Evolutionary conservation across 495 filamentous ascomycete species (phyloP), one percentile per base, ranked within the genome.

Genomic region (Gamarada debralockiae): DNA sequence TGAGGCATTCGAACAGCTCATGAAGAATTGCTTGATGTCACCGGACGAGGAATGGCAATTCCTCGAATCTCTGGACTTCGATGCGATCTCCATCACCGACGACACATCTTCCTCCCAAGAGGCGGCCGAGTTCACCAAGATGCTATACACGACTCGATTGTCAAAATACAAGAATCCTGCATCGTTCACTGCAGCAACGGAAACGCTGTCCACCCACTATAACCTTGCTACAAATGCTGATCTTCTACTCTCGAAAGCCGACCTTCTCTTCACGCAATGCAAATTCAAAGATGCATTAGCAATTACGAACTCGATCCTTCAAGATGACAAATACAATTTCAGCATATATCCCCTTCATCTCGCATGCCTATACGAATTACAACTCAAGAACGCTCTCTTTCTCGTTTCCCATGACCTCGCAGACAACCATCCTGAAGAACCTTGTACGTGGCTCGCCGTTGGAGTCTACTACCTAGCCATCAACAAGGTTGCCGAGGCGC

Each of bases 11-110:
- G 92, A 96, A 53, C 90, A 96, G 67, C 78, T 99, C 44, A 96
- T 97, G 86, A 91, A 92, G 73, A 97, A 97, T 68, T 87, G 85
- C 17, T 80, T 97, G 22, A 95, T 99, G 89, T 91, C 92, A n/a
- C 92, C 95, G 1, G 85, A 91, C 34, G 95, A 99, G 67, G 93
- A 99, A 65, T 90, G 93, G 77, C 76, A 86, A 33, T 97, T 99
- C 56, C 77, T 99, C 25, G 87, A 92, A 55, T 89, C 87, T 20
- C 75, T 99, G 10, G 89, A 96, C 68, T 99, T 97, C 65, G 88
- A 93, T 63, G 79, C 84, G 8, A 81, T 97, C 27, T 73, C 75
- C 7, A 76, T 80, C 0, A 67, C 75, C 0, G 65, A 74, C 34
- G 78, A 84, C 59, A 74, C 78, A 5, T 78, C 82, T 0, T 70